A percentile compares a stretch with the other conserved stretches of the same genome.
These are phyloP conservation scores for Trichoderma endophyticum DNA, from an alignment of 2,329 filamentous ascomycete genomes.

Conservation along the genomic window DNA sequence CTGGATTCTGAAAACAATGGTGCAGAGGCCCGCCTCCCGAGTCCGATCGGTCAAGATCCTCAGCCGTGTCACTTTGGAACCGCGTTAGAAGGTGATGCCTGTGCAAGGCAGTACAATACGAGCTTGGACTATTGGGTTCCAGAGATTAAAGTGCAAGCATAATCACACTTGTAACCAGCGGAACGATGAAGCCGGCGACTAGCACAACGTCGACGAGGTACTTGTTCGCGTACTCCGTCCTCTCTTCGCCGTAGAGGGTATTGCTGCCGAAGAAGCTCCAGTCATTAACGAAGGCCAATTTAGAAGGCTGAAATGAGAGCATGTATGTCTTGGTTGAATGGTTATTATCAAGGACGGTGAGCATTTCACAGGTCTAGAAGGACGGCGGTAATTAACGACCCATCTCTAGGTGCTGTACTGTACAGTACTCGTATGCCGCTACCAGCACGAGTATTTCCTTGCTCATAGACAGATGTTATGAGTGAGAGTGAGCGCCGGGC, in stretches of 20 bases:
- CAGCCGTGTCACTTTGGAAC: background rate
- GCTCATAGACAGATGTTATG: background rate
- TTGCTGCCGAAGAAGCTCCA: slow-evolving; percentile 9
- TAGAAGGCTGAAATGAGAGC: slow-evolving; percentile 1
- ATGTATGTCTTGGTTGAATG: background rate
- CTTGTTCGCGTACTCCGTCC: slow-evolving; percentile 10
- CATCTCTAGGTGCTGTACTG: background rate
- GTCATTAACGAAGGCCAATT: background rate
- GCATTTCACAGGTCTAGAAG: background rate
- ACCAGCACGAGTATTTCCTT: background rate
- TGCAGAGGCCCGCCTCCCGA: slow-evolving; percentile 8
- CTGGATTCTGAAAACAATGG: background rate
- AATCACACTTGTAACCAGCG: background rate
- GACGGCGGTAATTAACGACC: background rate
- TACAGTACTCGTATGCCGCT: background rate
- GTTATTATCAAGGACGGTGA: background rate
- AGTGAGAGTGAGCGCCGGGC: background rate
- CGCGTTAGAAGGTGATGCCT: background rate
- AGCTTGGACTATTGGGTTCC: background rate
- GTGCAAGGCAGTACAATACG: background rate
- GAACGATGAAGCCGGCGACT: slow-evolving; percentile 9
- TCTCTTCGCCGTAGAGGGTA: background rate
- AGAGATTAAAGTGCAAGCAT: slow-evolving; percentile 11
- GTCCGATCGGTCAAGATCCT: slow-evolving; percentile 11
- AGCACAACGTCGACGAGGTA: background rate